Base-by-base conservation (phyloP, 2,329 filamentous ascomycete genomes). In the Rutstroemia sydowiana region DNA sequence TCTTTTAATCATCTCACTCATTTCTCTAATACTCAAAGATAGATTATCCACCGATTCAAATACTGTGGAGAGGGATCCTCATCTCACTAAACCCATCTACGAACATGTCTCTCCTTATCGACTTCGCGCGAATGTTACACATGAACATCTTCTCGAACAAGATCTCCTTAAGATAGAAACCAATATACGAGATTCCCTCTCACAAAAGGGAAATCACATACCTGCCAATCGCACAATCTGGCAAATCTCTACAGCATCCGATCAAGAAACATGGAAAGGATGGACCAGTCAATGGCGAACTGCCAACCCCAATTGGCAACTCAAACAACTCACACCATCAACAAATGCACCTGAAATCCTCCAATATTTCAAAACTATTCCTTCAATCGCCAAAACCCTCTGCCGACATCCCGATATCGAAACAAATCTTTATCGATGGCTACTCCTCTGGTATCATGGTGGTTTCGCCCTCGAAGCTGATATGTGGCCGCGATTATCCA, bases 391-490 rank as follows among this genome's bases (percentile, higher is more conserved):
- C 20, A 21, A 45, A 10, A 47, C 55, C 5, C 52, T 53, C 13
- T 32, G 42, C 4, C 23, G 32, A 5, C 46, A 54, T 16, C 48
- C 54, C 6, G 34, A 36, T 18, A 36, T 61, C 9, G 39, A 47
- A 36, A 43, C 50, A 11, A 55, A 62, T 46, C 28, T 62, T 14
- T 30, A 52, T 6, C 52, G 55, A 16, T 59, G 59, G 52, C 26
- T 61, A 6, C 10, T 62, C 6, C 46, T 62, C 3, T 62, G 57
- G 57, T 61, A 57, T 36, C 34, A 59, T 55, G 60, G 60, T 0
- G 58, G 60, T 1, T 56, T 61, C 11, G 59, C 51, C 20, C 23
- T 56, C 4, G 55, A 55, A 11, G 46, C 60, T 2, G 57, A 61
- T 42, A 59, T 58, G 9, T 62, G 59, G 59, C 43, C 48, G 31